Conservation (phyloP, 1,284 basidiomycete genomes). For the Blastosporella zonata region DNA sequence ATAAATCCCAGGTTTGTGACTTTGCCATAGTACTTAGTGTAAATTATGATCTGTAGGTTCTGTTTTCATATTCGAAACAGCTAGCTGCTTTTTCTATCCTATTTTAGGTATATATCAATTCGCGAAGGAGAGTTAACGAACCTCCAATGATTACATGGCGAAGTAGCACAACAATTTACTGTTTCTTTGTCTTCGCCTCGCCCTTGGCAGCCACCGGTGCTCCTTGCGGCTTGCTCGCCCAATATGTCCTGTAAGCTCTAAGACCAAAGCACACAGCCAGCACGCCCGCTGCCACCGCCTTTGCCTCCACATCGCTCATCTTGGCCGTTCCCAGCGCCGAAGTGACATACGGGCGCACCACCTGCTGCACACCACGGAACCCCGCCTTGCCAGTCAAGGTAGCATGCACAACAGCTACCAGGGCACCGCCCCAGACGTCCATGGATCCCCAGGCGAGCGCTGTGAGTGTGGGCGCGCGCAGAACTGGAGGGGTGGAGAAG, state of each 20-base stretch:
- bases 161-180: too few relatives aligned
- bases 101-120: too few relatives aligned
- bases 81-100: too few relatives aligned
- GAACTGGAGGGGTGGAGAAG: conserved; percentile 38
- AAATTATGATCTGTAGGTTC: too few relatives aligned
- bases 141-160: too few relatives aligned
- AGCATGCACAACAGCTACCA: conserved; percentile 33
- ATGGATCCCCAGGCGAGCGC: conserved; percentile 30
- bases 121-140: too few relatives aligned
- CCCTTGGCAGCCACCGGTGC: background rate
- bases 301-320: conserved; percentile 24
- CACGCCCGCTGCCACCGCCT: conserved; percentile 28
- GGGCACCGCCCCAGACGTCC: conserved; percentile 45
- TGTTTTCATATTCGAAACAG: too few relatives aligned
- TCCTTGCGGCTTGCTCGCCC: conserved; percentile 14
- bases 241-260: conserved; percentile 28
- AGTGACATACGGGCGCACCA: background rate
- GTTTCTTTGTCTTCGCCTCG: background rate
- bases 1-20: too few relatives aligned
- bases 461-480: conserved; percentile 32
- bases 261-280: conserved; percentile 31
- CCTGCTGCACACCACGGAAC: conserved; percentile 10
- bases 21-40: too few relatives aligned
- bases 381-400: conserved; percentile 9
- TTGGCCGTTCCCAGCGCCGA: background rate